phyloP scores from a whole-genome alignment of 2,329 filamentous ascomycete species.

The Trichoderma atroviride region DNA sequence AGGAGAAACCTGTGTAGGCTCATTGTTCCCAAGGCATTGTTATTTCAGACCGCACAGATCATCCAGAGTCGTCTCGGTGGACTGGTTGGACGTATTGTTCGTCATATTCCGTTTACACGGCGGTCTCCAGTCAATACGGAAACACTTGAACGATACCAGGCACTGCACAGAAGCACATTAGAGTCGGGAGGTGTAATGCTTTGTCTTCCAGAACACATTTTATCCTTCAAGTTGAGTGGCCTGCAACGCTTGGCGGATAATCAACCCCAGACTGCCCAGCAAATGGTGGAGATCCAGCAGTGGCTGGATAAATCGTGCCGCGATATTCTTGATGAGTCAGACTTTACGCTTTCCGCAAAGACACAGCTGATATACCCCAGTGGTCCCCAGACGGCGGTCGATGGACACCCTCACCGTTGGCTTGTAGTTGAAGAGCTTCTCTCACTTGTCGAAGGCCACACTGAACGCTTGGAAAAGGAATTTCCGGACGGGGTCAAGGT shows the following conservation, averaged over 20 bases:
- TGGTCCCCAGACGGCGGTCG: constrained; percentile 51
- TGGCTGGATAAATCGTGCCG: constrained; percentile 18
- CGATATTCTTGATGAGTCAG: constrained; percentile 21
- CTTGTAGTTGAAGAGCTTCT: constrained; percentile 47
- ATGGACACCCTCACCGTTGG: constrained; percentile 59
- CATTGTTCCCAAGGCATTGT: constrained; percentile 58
- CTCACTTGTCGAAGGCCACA: constrained; percentile 43
- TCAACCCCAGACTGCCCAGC: constrained; percentile 31
- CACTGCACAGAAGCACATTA: constrained; percentile 45
- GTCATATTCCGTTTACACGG: constrained; percentile 62
- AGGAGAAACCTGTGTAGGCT: constrained; percentile 52
- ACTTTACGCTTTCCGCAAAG: constrained; percentile 52
- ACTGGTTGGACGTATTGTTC: constrained; percentile 54
- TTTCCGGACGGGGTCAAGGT: constrained; percentile 37
- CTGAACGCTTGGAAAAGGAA: constrained; percentile 38
- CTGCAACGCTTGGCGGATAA: constrained; percentile 57
- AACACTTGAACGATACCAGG: constrained; percentile 16
- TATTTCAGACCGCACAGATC: constrained; percentile 60
- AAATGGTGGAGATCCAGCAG: constrained; percentile 14
- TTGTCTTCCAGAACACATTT: constrained; percentile 62
- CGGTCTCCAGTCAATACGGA: constrained; percentile 36
- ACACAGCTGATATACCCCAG: constrained; percentile 62
- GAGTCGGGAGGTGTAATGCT: constrained; percentile 57
- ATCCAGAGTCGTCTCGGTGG: constrained; percentile 58
- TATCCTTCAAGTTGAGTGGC: constrained; percentile 67